Evolutionary conservation across 2,329 filamentous ascomycete species (phyloP), one percentile per base, ranked within the genome.

Genomic region (Volutella citrinella): DNA sequence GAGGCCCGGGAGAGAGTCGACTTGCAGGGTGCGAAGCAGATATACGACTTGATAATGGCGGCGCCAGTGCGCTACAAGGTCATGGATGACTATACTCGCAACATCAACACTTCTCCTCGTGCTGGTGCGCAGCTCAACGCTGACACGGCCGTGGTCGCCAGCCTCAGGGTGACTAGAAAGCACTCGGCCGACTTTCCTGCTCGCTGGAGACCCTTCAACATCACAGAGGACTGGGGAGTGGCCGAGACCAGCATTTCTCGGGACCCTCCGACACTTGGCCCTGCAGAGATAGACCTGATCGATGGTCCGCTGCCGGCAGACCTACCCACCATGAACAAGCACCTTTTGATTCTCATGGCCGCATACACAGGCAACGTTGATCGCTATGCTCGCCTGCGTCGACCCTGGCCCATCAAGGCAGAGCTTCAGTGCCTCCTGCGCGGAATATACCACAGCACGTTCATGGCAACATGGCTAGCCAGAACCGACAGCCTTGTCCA

Each of bases 301-400:
- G 37, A 27, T 7, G 25, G 24, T 4, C 60, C 61, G 3, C 46
- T 68, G 1, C 65, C 63, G 1, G n/a, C 19, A 2, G 56, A 68
- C 30, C 46, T 68, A 2, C 63, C 63, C 2, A 30, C 46, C 0
- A 38, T 58, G 4, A 49, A 65, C 20, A 69, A 69, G 30, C 55
- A 64, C 26, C 20, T 63, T 1, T 48, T 68, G 2, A 63, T 67
- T 10, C 40, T 52, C 5, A 52, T 59, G 32, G 61, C 65, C 0
- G 64, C 63, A 0, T 66, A 57, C 15, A 37, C 51, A 1, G 64
- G 65, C 3, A 54, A 69, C 14, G 39, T 68, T 6, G 63, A 69
- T 27, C 57, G 63, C 4, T 69, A 66, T 24, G 15, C 34, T 0
- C 55, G 64, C 1, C 48, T 70, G 0, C 46, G 51, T n/a, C 45